Percentiles rank a stretch among this genome's conserved stretches.
These are phyloP conservation scores for Marchantia paleacea DNA, from an alignment of 225 moss, liverwort and hornwort species.

Conservation along the genomic window DNA sequence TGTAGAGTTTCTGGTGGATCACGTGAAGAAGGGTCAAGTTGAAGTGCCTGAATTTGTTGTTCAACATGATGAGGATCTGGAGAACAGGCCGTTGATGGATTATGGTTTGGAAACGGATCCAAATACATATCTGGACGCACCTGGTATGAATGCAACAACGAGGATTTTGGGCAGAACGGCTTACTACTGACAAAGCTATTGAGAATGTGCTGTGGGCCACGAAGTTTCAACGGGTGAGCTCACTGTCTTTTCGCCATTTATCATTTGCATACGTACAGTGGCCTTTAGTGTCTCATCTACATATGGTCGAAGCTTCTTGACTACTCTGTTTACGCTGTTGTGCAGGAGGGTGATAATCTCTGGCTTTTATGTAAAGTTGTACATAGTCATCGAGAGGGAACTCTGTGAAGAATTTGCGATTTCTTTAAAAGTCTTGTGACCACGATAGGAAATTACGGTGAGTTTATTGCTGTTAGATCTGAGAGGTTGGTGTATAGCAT, in stretches of 20 bases:
- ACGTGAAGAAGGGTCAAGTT: conserved; percentile 64
- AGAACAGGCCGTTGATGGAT: conserved; percentile 56
- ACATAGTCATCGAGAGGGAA: background rate
- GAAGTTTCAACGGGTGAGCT: background rate
- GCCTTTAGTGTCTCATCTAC: background rate
- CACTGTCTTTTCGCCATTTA: background rate
- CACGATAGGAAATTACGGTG: background rate
- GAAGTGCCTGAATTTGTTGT: conserved; percentile 74
- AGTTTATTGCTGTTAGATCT: background rate
- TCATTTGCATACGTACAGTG: background rate
- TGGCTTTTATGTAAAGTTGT: background rate
- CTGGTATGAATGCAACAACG: conserved; percentile 9
- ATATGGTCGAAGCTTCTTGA: background rate
- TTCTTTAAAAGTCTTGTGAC: background rate
- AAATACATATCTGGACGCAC: background rate
- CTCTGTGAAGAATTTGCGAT: background rate
- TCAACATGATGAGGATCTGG: conserved; percentile 67
- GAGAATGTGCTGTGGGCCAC: background rate
- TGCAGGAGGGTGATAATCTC: background rate
- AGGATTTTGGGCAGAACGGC: conserved; percentile 11
- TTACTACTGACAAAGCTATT: conserved; percentile 4
- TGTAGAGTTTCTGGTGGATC: conserved; percentile 72
- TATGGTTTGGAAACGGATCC: conserved; percentile 70
- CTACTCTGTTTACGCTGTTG: background rate
- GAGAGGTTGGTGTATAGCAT: background rate